These are phyloP conservation scores for Phoenix roebelenii DNA, from an alignment of 176 grass and related monocot species.

Conservation along the genomic window DNA sequence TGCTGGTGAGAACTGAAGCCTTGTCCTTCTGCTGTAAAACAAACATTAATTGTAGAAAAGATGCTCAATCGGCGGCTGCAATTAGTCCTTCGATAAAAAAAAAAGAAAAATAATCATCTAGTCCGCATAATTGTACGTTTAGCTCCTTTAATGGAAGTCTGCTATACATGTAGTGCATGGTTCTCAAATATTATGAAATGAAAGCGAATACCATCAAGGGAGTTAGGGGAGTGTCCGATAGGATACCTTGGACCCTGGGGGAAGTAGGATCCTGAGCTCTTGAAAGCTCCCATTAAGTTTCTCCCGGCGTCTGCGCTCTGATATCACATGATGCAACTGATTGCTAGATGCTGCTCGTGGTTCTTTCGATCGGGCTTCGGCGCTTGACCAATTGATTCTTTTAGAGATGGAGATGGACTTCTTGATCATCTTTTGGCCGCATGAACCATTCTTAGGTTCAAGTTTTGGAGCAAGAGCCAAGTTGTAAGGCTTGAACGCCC, in stretches of 20 bases:
- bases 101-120: no score
- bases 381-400: not conserved
- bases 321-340: conserved; percentile 80
- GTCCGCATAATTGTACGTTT: no score
- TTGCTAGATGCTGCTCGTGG: conserved; percentile 14
- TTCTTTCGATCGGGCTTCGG: not conserved
- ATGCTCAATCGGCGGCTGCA: no score
- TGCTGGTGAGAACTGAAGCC: conserved; percentile 64
- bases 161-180: no score
- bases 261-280: conserved; percentile 53
- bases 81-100: no score
- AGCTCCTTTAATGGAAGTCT: no score
- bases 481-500: conserved; percentile 26
- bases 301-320: conserved; percentile 74
- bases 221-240: not conserved
- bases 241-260: conserved; percentile 64
- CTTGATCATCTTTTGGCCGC: conserved; percentile 37
- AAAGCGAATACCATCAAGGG: no score
- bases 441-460: conserved; percentile 2
- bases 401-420: conserved; percentile 32
- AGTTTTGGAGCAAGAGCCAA: not conserved
- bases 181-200: no score
- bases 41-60: no score
- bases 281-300: conserved; percentile 83
- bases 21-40: conserved; percentile 68